Percentiles rank a stretch among this genome's conserved stretches.
Evolutionary conservation across 163 green algal genomes (phyloP).

Genomic region (Trebouxiophyceae sp.): DNA sequence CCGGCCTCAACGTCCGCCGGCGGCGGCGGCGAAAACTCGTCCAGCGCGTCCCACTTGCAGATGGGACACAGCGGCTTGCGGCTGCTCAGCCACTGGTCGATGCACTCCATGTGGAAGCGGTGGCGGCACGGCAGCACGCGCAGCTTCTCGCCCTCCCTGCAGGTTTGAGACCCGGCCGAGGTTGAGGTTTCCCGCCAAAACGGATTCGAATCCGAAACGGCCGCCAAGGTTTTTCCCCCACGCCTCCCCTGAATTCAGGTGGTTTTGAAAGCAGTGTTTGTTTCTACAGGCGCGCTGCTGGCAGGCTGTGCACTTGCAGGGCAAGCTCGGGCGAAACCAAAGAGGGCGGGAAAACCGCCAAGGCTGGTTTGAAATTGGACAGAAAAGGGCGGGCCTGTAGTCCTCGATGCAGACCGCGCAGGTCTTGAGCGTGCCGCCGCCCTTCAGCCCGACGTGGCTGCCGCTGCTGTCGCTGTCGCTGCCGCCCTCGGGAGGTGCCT

Average conservation of each 20-base stretch:
- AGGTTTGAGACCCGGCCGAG: too few species aligned
- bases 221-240: too few species aligned
- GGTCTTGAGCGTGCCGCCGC: constrained; percentile 45
- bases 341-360: too few species aligned
- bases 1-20: neutral
- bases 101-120: constrained; percentile 68
- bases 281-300: too few species aligned
- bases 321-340: too few species aligned
- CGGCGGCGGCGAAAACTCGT: too few species aligned
- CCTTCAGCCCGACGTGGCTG: constrained; percentile 20
- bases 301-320: too few species aligned
- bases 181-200: too few species aligned
- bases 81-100: constrained; percentile 67
- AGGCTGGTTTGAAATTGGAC: too few species aligned
- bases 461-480: constrained; percentile 6
- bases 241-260: too few species aligned
- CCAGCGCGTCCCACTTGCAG: constrained; percentile 60
- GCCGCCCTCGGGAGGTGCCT: neutral
- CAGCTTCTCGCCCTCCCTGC: constrained; percentile 58
- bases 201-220: too few species aligned
- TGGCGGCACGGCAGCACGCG: constrained; percentile 76
- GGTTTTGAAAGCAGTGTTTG: too few species aligned
- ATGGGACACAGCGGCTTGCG: constrained; percentile 61
- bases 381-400: constrained; percentile 41
- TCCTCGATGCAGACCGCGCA: constrained; percentile 81